Evolutionary conservation across 2,329 filamentous ascomycete species (phyloP), one percentile per base, ranked within the genome.

Genomic region (Fusarium avenaceum): DNA sequence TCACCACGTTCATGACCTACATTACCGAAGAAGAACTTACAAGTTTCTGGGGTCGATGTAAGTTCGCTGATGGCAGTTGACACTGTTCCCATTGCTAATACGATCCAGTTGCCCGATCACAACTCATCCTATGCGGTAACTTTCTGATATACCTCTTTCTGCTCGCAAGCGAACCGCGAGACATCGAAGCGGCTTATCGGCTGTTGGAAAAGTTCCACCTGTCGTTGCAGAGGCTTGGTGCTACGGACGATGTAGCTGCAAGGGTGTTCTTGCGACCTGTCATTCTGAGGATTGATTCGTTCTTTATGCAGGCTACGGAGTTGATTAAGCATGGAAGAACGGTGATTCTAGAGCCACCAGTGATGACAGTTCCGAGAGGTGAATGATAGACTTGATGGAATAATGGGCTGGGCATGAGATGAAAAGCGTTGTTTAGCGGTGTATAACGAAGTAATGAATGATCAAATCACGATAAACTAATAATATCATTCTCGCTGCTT

Each of bases 61-160:
- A 69, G 80, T 80, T 50, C 10, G n/a, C 26, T 19, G 28, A 33
- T 57, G 51, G 35, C 35, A 15, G 32, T 4, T 19, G 24, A 14
- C 14, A 6, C 10, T 39, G 28, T 33, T 28, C 30, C 3, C 4
- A 7, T 6, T 4, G 39, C 54, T 71, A 19, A 69, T 52, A 33
- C 28, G 32, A 4, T 9, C 0, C 10, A 64, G 76, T 78, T 59
- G 74, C 70, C 20, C 78, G 82, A 15, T 82, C 81, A 9, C 82
- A 84, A 56, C 72, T 84, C 1, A 83, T 84, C 5, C 74, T 83
- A 0, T 82, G 80, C 38, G 81, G 82, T 17, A 84, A 84, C 65
- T 84, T 84, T 51, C 75, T 84, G 47, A 82, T 84, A 26, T 83
- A 83, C 60, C 76, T 84, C 0, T 84, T 84, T 47, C 75, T 84